Base-by-base conservation (phyloP, 2,329 filamentous ascomycete genomes). In the Chaetomiaceae sp. region DNA sequence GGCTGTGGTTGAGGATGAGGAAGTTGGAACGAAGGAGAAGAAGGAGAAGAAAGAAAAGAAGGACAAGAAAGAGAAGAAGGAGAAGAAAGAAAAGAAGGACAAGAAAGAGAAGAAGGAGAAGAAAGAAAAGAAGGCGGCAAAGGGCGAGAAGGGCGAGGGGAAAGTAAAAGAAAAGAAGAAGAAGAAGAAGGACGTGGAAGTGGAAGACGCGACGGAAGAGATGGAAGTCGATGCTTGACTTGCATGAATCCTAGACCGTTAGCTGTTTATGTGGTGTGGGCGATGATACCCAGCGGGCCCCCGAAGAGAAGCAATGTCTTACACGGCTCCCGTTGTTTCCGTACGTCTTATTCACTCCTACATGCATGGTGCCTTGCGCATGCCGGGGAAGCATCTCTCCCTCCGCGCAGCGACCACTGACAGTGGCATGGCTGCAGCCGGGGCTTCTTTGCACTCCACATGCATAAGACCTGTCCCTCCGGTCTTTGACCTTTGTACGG, bases 181-280 rank as follows among this genome's bases (percentile, higher is more conserved):
- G 27, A 44, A 54, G 16, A 42, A 35, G 23, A 23, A 12, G 23
- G 23, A 53, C 21, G 35, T 37, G 33, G 42, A 54, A 51, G 61
- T 61, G 46, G 65, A 68, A 27, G 61, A 51, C 7, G 62, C 64
- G 38, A 54, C 59, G 14, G 60, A 58, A 7, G 37, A 35, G 31
- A 19, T 39, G n/a, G 61, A 41, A 14, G 47, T 33, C 4, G 40
- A 35, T 37, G 40, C 44, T 33, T 54, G 49, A 42, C 20, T 19
- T 16, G 16, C 4, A 16, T 27, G 6, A 33, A 33, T 14, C 9
- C n/a, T 13, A 25, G 48, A 33, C 27, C 19, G n/a, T n/a, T 38
- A 10, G 20, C 5, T 38, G n/a, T 40, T 25, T 7, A 25, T 27
- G 14, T 8, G 12, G 13, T 12, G 17, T 21, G 19, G 33, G 51